Conservation (phyloP, 345 rosid genomes). For the Salix koriyanagi region DNA sequence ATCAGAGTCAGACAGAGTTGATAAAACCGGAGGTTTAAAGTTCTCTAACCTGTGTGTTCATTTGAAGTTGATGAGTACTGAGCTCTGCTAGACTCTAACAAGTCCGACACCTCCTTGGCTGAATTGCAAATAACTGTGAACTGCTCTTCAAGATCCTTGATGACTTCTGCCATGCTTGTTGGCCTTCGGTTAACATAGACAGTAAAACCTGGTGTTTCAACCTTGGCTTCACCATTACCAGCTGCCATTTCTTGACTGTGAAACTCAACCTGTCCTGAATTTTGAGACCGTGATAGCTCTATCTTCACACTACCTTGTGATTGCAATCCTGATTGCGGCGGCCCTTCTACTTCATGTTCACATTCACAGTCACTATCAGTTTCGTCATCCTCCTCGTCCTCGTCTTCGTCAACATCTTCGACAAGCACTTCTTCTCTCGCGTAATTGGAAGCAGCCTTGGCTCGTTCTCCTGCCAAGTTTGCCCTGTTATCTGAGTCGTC, state of each 20-base stretch:
- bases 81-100: constrained; percentile 78
- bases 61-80: constrained; percentile 47
- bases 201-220: constrained; percentile 74
- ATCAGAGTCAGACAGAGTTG: background rate
- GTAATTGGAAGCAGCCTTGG: constrained; percentile 28
- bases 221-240: constrained; percentile 36
- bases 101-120: constrained; percentile 70
- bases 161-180: constrained; percentile 90
- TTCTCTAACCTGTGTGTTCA: constrained; percentile 66
- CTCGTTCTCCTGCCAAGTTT: constrained; percentile 30
- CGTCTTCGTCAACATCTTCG: constrained; percentile 64
- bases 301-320: constrained; percentile 38
- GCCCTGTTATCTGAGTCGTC: constrained; percentile 41
- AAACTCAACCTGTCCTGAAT: constrained; percentile 47
- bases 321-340: constrained; percentile 24
- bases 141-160: constrained; percentile 86
- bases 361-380: constrained; percentile 37
- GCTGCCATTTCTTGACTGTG: constrained; percentile 51
- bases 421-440: constrained; percentile 60
- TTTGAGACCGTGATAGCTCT: constrained; percentile 48
- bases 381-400: constrained; percentile 40
- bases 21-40: background rate
- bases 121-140: constrained; percentile 55
- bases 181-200: constrained; percentile 88
- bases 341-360: constrained; percentile 32